These are phyloP conservation scores for Volvariella surrecta DNA, from an alignment of 1,284 basidiomycete genomes.

Conservation along the genomic window DNA sequence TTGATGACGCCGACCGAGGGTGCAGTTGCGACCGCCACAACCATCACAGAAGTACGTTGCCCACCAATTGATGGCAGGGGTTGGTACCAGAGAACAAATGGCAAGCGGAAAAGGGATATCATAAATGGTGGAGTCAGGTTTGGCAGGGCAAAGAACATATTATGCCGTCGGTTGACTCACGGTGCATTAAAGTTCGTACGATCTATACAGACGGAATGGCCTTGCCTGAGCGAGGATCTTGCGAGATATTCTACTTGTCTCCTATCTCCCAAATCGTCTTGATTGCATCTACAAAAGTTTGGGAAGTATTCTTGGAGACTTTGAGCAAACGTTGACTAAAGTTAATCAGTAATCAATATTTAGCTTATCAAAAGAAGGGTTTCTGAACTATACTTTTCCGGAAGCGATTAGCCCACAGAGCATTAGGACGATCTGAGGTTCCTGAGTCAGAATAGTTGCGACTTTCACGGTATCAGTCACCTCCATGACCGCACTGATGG, in stretches of 20 bases:
- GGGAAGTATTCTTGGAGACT: slow-evolving; percentile 51
- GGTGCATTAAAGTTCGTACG: slow-evolving; percentile 59
- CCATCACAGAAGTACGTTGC: too few relatives aligned
- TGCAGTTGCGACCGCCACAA: too few relatives aligned
- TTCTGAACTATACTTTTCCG: slow-evolving; percentile 49
- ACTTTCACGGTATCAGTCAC: too few relatives aligned
- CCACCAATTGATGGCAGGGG: not conserved
- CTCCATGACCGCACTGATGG: too few relatives aligned
- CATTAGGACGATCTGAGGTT: slow-evolving; percentile 44
- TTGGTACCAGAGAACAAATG: not conserved
- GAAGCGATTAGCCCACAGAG: slow-evolving; percentile 62
- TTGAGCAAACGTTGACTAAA: slow-evolving; percentile 62
- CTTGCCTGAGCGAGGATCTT: slow-evolving; percentile 36
- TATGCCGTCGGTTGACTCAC: slow-evolving; percentile 30
- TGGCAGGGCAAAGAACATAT: not conserved
- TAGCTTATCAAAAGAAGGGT: not conserved
- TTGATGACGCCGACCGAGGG: slow-evolving; percentile 6
- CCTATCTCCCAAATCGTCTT: slow-evolving; percentile 56
- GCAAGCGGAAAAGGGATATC: not conserved
- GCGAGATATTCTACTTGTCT: slow-evolving; percentile 49
- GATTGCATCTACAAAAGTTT: slow-evolving; percentile 56
- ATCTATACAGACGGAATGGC: slow-evolving; percentile 63
- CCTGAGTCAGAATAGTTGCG: not conserved
- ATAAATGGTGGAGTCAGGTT: not conserved
- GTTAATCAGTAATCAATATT: not conserved